A percentile compares a stretch with the other conserved stretches of the same genome.
Conservation (phyloP, 805 yeast species). For the Saturnispora diversa region DNA sequence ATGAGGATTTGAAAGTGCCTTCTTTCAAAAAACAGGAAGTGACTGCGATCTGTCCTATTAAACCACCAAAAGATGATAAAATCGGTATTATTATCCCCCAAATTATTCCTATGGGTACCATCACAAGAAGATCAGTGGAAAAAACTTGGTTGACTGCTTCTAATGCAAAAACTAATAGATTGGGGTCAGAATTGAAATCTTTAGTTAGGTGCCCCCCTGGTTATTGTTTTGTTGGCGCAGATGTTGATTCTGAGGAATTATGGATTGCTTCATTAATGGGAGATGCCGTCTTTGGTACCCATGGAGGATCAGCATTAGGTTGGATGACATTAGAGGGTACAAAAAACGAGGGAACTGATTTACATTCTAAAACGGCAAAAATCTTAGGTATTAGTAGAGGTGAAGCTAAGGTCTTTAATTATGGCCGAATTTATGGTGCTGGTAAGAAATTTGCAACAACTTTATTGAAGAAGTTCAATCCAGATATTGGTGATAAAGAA, state of each 20-base stretch:
- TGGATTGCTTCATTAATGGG: slow-evolving; percentile 98
- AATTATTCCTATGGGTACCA: slow-evolving; percentile 89
- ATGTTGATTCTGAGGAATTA: slow-evolving; percentile 94
- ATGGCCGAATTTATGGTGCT: slow-evolving; percentile 97
- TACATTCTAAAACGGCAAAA: slow-evolving; percentile 88
- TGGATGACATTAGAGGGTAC: slow-evolving; percentile 99
- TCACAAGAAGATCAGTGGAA: slow-evolving; percentile 93
- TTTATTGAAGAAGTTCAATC: slow-evolving; percentile 77
- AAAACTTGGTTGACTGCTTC: slow-evolving; percentile 97
- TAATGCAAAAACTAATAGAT: slow-evolving; percentile 74
- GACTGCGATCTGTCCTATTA: slow-evolving; percentile 14
- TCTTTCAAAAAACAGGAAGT: slow-evolving; percentile 8
- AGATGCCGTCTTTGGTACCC: slow-evolving; percentile 79
- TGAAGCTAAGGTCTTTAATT: slow-evolving; percentile 92
- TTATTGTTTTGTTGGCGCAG: slow-evolving; percentile 93
- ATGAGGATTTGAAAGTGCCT: neutral
- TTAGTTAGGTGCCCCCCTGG: slow-evolving; percentile 82
- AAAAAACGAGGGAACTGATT: slow-evolving; percentile 82
- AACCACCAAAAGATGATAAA: slow-evolving; percentile 13
- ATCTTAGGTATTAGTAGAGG: slow-evolving; percentile 83
- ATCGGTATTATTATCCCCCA: slow-evolving; percentile 78
- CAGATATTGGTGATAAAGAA: slow-evolving; percentile 53
- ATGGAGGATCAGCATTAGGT: slow-evolving; percentile 94
- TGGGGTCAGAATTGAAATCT: slow-evolving; percentile 91
- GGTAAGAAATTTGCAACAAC: slow-evolving; percentile 86